Evolutionary conservation across 768 basidiomycete genomes (phyloP).

Genomic region (Pleurotus djamor): DNA sequence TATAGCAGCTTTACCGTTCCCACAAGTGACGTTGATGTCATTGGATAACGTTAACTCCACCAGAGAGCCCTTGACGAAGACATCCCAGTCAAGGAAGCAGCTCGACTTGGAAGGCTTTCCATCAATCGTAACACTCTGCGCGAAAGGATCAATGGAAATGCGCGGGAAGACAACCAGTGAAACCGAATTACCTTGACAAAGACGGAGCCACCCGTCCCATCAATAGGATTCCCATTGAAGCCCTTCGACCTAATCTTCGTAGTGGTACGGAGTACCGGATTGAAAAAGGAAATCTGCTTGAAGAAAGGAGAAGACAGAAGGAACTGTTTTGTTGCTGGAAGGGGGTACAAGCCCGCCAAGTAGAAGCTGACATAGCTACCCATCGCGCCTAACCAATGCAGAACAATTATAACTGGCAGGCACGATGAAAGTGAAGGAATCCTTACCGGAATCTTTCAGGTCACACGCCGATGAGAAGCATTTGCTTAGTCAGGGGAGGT

Average conservation of each 20-base stretch:
- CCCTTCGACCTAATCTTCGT: slow-evolving; percentile 50
- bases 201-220: slow-evolving; percentile 51
- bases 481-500: neutral
- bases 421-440: too few species aligned
- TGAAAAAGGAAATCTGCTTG: slow-evolving; percentile 57
- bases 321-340: slow-evolving; percentile 59
- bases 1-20: slow-evolving; percentile 38
- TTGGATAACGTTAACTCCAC: slow-evolving; percentile 56
- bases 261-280: slow-evolving; percentile 54
- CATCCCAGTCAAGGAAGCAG: slow-evolving; percentile 66
- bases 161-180: slow-evolving; percentile 2
- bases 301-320: slow-evolving; percentile 64
- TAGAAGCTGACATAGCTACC: slow-evolving; percentile 59
- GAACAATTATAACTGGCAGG: too few species aligned
- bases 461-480: slow-evolving; percentile 15
- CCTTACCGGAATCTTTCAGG: slow-evolving; percentile 20
- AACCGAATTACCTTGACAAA: slow-evolving; percentile 46
- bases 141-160: neutral
- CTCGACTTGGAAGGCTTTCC: slow-evolving; percentile 58
- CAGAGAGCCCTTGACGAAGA: slow-evolving; percentile 49
- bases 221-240: slow-evolving; percentile 49
- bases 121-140: slow-evolving; percentile 54
- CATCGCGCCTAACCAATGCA: slow-evolving; percentile 48
- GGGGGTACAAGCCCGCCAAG: slow-evolving; percentile 58
- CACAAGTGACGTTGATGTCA: slow-evolving; percentile 52